Base-by-base conservation (phyloP, 345 rosid genomes). In the Laguncularia racemosa region DNA sequence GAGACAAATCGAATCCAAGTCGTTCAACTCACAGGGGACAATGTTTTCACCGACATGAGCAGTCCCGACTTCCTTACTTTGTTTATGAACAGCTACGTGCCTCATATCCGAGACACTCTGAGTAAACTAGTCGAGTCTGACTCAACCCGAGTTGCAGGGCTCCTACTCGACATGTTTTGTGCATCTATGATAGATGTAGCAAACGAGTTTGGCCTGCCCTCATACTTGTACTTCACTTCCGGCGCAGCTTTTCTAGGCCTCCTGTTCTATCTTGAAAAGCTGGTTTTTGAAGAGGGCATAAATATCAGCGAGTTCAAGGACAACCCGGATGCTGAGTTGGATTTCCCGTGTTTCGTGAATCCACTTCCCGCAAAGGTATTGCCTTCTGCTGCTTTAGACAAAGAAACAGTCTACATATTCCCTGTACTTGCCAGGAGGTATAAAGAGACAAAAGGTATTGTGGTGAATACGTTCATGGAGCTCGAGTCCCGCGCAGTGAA, bases 141-240 rank as follows among this genome's bases (percentile, higher is more conserved):
- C 20, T 18, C 50, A 18, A 49, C 48, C 50, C 55, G 46, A 11
- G 16, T 74, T 11, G 76, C 68, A 0, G 81, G 73, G 18, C 49
- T 79, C 48, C 59, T 76, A 15, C 13, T 71, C 14, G 84, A 71
- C 60, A 12, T 76, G 62, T 73, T 80, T 44, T 71, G 77, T 63
- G 16, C 62, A 3, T 1, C 69, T 5, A 57, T 71, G 64, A 53
- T 76, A 14, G 81, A 80, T 52, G 55, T 76, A 6, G 84, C 72
- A 1, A 61, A 55, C n/a, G 76, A 73, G 53, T 14, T 76, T 17
- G 70, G 67, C 2, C 52, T 73, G 44, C 77, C 84, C 19, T 64
- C 68, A 51, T 76, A 76, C 51, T 7, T 76, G 13, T 53, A 67
- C 75, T 73, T 48, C 43, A 50, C 79, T 12, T 60, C 73, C 5